Evolutionary conservation across 1,139 yeast species (phyloP).

Genomic region (Ogataea hybrid): DNA sequence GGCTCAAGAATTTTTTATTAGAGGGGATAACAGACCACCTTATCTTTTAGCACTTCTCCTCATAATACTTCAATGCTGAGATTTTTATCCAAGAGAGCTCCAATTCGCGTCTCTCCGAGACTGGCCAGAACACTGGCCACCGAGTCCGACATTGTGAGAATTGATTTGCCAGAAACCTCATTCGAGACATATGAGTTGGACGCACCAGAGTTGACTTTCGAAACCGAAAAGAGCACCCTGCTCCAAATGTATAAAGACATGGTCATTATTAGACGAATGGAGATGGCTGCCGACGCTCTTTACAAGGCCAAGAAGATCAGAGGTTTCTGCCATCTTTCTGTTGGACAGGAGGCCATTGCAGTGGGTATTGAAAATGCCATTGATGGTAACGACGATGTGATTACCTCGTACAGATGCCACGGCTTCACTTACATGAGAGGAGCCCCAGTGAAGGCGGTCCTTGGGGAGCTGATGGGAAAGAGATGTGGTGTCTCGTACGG

Average conservation of each 20-base stretch:
- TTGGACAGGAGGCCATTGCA: constrained; percentile 98
- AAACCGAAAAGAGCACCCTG: constrained; percentile 75
- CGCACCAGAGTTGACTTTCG: constrained; percentile 67
- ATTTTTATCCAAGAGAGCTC: constrained; percentile 17
- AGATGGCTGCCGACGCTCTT: constrained; percentile 97
- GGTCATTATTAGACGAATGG: constrained; percentile 94
- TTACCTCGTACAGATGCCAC: constrained; percentile 98
- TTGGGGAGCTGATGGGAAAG: constrained; percentile 97
- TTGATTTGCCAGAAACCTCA: constrained; percentile 71
- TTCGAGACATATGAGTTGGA: constrained; percentile 87
- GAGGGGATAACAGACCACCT: constrained; percentile 6
- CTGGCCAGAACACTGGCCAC: constrained; percentile 25
- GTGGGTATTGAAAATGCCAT: constrained; percentile 97
- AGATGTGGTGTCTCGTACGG: constrained; percentile 94
- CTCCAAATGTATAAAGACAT: constrained; percentile 96
- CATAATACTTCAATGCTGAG: constrained; percentile 17
- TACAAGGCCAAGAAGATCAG: constrained; percentile 98
- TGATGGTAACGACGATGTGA: constrained; percentile 77
- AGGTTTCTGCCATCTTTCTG: constrained; percentile 98
- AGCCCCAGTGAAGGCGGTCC: constrained; percentile 81
- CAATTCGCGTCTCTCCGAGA: constrained; percentile 18
- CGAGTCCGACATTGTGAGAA: constrained; percentile 36
- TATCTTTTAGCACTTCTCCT: constrained; percentile 3
- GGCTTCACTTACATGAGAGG: constrained; percentile 98
- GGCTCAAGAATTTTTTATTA: constrained; percentile 1